These are phyloP conservation scores for Coix lacrymajobi DNA, from an alignment of 176 grass and related monocot species.

Conservation along the genomic window DNA sequence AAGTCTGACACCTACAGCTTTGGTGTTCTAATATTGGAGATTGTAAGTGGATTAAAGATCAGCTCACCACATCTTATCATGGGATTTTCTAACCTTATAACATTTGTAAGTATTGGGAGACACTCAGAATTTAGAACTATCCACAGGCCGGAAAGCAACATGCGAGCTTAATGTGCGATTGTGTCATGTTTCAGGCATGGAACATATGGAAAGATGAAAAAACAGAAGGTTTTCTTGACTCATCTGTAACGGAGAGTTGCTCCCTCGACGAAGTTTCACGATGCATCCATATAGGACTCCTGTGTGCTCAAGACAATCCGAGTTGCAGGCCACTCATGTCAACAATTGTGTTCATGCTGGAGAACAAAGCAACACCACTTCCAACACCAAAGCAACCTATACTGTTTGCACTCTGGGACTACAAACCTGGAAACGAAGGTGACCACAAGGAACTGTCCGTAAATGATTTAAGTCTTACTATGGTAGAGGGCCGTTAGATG, in stretches of 20 bases:
- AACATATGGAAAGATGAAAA: conserved; percentile 24
- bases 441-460: background rate
- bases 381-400: conserved; percentile 18
- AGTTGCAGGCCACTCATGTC: conserved; percentile 37
- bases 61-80: conserved; percentile 7
- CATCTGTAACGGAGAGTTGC: background rate
- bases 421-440: background rate
- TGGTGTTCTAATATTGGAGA: conserved; percentile 49
- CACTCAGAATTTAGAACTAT: background rate
- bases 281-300: conserved; percentile 25
- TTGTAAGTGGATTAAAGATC: conserved; percentile 45
- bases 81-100: conserved; percentile 27
- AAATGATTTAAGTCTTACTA: background rate
- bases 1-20: conserved; percentile 53
- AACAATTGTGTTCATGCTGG: conserved; percentile 33
- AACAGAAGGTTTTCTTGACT: conserved; percentile 12
- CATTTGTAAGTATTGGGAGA: conserved; percentile 15
- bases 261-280: background rate
- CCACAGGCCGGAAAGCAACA: background rate
- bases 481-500: background rate
- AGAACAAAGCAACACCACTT: background rate
- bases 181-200: conserved; percentile 24
- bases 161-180: background rate
- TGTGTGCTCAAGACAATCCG: conserved; percentile 38
- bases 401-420: conserved; percentile 3